Evolutionary conservation across 305 asterid genomes (phyloP).

Genomic region (Fraxinus floribunda): DNA sequence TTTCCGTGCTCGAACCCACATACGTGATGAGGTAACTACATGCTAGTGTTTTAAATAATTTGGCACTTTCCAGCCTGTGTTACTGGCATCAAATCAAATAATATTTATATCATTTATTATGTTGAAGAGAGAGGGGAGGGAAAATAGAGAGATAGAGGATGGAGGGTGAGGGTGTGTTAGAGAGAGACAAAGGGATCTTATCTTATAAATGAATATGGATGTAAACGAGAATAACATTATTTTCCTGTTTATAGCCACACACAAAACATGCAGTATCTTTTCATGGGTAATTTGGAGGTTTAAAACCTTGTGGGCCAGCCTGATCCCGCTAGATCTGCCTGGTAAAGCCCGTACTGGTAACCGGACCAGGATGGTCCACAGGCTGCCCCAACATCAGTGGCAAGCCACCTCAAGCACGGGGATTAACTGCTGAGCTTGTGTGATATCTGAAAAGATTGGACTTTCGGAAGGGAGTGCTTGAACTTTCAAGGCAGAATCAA

Average conservation of each 20-base stretch:
- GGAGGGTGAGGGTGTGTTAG: background rate
- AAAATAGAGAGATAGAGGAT: background rate
- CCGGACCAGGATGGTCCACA: background rate
- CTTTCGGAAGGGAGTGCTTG: background rate
- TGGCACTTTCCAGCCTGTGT: constrained; percentile 4
- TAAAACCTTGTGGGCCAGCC: background rate
- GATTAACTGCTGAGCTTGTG: background rate
- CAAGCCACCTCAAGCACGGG: background rate
- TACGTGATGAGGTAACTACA: constrained; percentile 82
- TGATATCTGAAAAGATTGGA: background rate
- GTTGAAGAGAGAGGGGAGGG: background rate
- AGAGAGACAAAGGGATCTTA: background rate
- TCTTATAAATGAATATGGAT: background rate
- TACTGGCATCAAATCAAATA: constrained; percentile 11
- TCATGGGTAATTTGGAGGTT: background rate
- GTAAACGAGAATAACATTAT: background rate
- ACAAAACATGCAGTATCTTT: background rate
- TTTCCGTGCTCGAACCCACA: constrained; percentile 95
- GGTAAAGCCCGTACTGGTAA: background rate
- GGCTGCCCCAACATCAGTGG: background rate
- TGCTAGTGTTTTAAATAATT: background rate
- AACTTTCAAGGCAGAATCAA: background rate
- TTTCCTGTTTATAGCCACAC: background rate
- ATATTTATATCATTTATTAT: background rate
- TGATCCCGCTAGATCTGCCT: background rate